phyloP scores from a whole-genome alignment of 2,329 filamentous ascomycete genomes.

The Emmonsiellopsis sp. region DNA sequence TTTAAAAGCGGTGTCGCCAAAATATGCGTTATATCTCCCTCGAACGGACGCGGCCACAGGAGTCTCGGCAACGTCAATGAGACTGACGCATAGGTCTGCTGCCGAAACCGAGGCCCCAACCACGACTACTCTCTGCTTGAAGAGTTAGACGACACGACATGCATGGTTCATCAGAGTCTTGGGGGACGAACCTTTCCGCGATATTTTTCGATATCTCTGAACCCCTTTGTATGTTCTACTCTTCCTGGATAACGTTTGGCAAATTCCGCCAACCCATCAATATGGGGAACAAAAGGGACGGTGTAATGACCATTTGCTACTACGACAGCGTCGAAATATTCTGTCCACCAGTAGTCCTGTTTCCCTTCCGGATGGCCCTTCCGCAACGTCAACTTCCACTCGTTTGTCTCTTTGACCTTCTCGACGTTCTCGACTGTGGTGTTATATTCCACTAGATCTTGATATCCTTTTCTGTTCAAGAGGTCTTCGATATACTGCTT shows the following conservation, averaged over 20 bases:
- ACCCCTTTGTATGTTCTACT: conserved; percentile 70
- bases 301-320: conserved; percentile 68
- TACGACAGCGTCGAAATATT: conserved; percentile 64
- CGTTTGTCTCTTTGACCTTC: conserved; percentile 39
- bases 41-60: conserved; percentile 56
- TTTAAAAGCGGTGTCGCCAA: conserved; percentile 45
- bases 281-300: conserved; percentile 56
- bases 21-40: conserved; percentile 38
- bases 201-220: conserved; percentile 57
- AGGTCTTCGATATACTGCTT: conserved; percentile 49
- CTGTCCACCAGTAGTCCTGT: conserved; percentile 53
- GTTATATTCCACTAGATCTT: conserved; percentile 36
- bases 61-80: conserved; percentile 49
- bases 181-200: conserved; percentile 24
- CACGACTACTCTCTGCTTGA: conserved; percentile 63
- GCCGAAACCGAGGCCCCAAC: conserved; percentile 80
- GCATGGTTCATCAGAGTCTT: background rate
- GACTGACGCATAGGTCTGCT: conserved; percentile 69
- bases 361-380: conserved; percentile 22
- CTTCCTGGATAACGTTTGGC: conserved; percentile 48
- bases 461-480: conserved; percentile 45
- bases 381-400: conserved; percentile 48
- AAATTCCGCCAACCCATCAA: conserved; percentile 53
- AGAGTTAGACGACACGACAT: background rate
- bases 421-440: conserved; percentile 52